These are phyloP conservation scores for Aspergillus olivimuriae DNA, from an alignment of 495 filamentous ascomycete genomes.

Conservation along the genomic window DNA sequence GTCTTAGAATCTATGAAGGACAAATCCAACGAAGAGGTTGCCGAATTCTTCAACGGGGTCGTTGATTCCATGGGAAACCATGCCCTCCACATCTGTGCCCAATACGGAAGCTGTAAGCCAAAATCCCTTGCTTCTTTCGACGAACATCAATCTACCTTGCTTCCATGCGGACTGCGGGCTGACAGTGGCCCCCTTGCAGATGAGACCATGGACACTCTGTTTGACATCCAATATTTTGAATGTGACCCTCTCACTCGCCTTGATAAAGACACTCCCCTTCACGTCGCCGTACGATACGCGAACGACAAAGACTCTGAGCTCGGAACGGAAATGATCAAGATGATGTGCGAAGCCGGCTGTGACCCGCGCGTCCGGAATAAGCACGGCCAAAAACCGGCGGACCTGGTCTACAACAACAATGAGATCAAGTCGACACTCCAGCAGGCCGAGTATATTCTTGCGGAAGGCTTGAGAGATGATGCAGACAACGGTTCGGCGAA, in stretches of 20 bases:
- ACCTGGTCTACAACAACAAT: conserved; percentile 49
- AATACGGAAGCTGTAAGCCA: conserved; percentile 74
- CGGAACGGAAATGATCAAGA: conserved; percentile 66
- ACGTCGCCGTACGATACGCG: conserved; percentile 79
- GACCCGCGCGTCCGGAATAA: conserved; percentile 55
- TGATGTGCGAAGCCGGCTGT: conserved; percentile 90
- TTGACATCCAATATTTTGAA: conserved; percentile 92
- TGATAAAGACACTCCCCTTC: conserved; percentile 86
- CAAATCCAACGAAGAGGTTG: conserved; percentile 49
- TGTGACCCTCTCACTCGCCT: conserved; percentile 78
- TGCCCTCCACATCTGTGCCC: conserved; percentile 82
- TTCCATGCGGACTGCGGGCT: neutral
- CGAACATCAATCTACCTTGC: neutral
- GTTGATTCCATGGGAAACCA: conserved; percentile 80
- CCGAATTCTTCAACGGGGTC: conserved; percentile 73
- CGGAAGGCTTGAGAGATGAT: conserved; percentile 33
- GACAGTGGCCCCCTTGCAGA: conserved; percentile 38
- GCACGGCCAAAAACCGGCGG: conserved; percentile 37
- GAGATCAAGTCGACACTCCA: conserved; percentile 62
- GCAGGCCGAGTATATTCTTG: conserved; percentile 67
- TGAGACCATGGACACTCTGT: conserved; percentile 83
- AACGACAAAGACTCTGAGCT: conserved; percentile 62
- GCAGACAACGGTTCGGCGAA: conserved; percentile 24
- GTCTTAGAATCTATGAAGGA: conserved; percentile 38
- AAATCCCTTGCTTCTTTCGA: too few relatives aligned